phyloP scores from a whole-genome alignment of 2,329 filamentous ascomycete genomes.

The Fusarium neocosmosporiellum region DNA sequence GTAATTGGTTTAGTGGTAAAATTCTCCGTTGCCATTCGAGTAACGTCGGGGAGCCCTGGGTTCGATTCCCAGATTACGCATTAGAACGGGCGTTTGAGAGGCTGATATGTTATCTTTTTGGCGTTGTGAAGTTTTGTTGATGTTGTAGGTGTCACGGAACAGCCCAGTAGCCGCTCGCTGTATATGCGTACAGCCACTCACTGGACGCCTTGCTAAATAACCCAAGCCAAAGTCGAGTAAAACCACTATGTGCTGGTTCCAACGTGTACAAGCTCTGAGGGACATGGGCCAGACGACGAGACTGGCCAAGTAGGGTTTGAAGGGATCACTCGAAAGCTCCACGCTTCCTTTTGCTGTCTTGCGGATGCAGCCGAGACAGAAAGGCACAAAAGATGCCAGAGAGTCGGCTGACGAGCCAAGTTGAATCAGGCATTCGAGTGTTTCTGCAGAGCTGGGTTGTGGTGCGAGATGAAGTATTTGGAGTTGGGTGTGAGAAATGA shows the following conservation, averaged over 20 bases:
- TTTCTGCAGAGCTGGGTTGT: neutral
- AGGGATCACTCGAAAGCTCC: neutral
- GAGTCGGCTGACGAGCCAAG: neutral
- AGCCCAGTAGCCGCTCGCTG: neutral
- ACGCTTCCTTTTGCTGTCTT: neutral
- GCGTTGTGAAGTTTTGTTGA: neutral
- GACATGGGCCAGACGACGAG: neutral
- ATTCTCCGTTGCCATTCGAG: neutral
- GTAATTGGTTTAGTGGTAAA: neutral
- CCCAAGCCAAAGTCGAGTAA: neutral
- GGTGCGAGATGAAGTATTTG: neutral
- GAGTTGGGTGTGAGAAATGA: neutral
- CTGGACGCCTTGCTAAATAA: neutral
- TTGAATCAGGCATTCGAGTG: neutral
- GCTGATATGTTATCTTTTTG: neutral
- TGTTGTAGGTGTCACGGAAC: neutral
- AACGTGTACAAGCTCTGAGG: neutral
- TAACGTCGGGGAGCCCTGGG: neutral
- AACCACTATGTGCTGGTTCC: neutral
- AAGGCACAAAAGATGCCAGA: neutral
- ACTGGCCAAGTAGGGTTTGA: neutral
- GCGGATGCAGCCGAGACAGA: neutral
- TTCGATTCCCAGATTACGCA: neutral
- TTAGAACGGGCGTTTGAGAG: neutral
- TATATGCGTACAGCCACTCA: neutral